Conservation (phyloP, 2,329 filamentous ascomycete species). For the Fusarium lyarnte region DNA sequence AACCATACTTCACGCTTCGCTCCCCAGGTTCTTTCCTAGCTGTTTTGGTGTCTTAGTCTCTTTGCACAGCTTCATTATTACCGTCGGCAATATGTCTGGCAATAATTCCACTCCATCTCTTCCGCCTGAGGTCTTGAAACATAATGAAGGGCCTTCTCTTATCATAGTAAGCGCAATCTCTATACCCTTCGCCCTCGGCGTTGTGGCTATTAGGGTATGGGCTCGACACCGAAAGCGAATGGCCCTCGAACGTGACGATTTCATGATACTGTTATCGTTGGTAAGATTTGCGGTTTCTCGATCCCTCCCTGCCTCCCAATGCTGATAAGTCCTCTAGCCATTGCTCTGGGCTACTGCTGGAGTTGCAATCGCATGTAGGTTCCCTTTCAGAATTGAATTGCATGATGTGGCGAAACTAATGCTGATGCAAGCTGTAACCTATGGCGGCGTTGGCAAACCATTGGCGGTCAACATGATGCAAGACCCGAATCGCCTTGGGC, state of each 20-base stretch:
- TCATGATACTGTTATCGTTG: neutral
- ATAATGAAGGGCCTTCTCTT: neutral
- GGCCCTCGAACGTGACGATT: neutral
- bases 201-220: neutral
- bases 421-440: neutral
- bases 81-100: neutral
- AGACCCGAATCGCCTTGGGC: neutral
- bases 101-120: neutral
- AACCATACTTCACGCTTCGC: neutral
- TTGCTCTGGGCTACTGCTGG: neutral
- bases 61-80: accelerated
- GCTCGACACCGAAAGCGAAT: neutral
- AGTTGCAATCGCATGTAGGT: neutral
- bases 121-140: neutral
- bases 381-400: neutral
- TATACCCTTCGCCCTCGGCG: neutral
- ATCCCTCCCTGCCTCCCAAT: accelerated
- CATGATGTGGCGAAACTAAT: accelerated
- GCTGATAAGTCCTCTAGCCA: neutral
- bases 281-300: neutral
- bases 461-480: constrained; percentile 2
- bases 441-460: neutral
- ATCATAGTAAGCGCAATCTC: neutral
- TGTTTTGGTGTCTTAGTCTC: accelerated
- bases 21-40: neutral